These are phyloP conservation scores for Alternaria sp. DNA, from an alignment of 2,329 filamentous ascomycete genomes.

Conservation along the genomic window DNA sequence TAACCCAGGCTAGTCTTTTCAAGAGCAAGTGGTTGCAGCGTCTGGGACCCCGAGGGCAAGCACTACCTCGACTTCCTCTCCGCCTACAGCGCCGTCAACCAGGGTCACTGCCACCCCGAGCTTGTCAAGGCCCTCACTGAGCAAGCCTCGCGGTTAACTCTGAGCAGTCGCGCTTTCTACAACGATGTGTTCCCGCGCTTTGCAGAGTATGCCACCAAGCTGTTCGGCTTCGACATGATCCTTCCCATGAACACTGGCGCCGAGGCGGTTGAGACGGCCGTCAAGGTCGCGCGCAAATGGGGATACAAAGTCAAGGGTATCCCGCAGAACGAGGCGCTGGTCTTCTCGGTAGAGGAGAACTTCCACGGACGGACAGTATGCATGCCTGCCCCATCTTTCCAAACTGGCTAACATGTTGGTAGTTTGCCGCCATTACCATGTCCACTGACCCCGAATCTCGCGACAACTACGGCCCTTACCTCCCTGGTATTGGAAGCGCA, in stretches of 20 bases:
- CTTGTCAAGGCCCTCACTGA: slow-evolving; percentile 88
- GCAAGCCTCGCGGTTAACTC: slow-evolving; percentile 85
- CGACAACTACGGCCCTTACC: slow-evolving; percentile 95
- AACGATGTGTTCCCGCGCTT: slow-evolving; percentile 98
- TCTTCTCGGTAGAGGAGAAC: slow-evolving; percentile 87
- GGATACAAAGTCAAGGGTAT: slow-evolving; percentile 96
- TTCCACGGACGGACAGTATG: slow-evolving; percentile 94
- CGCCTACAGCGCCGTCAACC: slow-evolving; percentile 97
- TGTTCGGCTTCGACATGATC: slow-evolving; percentile 97
- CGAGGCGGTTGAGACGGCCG: slow-evolving; percentile 92
- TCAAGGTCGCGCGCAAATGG: slow-evolving; percentile 98
- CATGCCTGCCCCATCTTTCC: slow-evolving; percentile 14
- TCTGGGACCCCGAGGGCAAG: slow-evolving; percentile 93
- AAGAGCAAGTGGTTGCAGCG: slow-evolving; percentile 80
- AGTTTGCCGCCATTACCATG: slow-evolving; percentile 95
- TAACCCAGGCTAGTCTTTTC: slow-evolving; percentile 64
- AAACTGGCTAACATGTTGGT: slow-evolving; percentile 17
- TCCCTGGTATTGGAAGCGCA: slow-evolving; percentile 82
- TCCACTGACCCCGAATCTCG: slow-evolving; percentile 94
- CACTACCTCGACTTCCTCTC: slow-evolving; percentile 98
- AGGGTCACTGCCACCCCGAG: slow-evolving; percentile 97
- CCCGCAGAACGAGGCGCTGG: slow-evolving; percentile 78
- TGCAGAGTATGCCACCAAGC: slow-evolving; percentile 86
- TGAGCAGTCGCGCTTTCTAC: slow-evolving; percentile 95
- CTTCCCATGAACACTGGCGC: slow-evolving; percentile 98